Evolutionary conservation across 2,329 filamentous ascomycete genomes (phyloP).

Genomic region (Acrodontium crateriforme): DNA sequence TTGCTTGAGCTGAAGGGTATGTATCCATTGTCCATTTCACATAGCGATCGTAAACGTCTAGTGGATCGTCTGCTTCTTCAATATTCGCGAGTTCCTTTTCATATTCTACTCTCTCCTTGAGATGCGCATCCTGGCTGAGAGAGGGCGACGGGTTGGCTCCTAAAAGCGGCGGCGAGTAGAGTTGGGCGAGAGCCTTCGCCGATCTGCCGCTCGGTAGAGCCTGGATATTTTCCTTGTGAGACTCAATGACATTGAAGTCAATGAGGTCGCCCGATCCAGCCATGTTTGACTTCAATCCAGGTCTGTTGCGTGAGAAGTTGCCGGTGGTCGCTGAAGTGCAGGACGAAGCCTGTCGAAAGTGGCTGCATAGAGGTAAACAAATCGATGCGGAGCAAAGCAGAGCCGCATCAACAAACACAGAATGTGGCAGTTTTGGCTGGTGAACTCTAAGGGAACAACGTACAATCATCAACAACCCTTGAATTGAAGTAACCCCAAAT

Average conservation of each 20-base stretch:
- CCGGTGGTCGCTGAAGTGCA: too few relatives aligned
- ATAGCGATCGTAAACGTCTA: constrained; percentile 92
- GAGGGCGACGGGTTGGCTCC: constrained; percentile 36
- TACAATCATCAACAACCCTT: too few relatives aligned
- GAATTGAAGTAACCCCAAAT: too few relatives aligned
- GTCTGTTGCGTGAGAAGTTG: too few relatives aligned
- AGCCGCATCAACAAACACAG: too few relatives aligned
- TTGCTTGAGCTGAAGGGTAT: constrained; percentile 87
- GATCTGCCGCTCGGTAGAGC: constrained; percentile 78
- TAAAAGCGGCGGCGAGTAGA: constrained; percentile 47
- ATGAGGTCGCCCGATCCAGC: constrained; percentile 33
- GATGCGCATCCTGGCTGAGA: constrained; percentile 63
- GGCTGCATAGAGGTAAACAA: too few relatives aligned
- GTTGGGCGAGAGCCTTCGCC: constrained; percentile 71
- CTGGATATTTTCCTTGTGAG: constrained; percentile 96
- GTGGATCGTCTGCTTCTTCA: constrained; percentile 80
- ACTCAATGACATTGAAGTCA: constrained; percentile 83
- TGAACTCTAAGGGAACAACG: too few relatives aligned
- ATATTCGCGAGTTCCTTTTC: constrained; percentile 69
- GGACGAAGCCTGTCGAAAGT: too few relatives aligned
- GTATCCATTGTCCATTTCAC: constrained; percentile 93
- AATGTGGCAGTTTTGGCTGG: too few relatives aligned
- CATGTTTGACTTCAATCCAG: too few relatives aligned
- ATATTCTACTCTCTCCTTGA: constrained; percentile 67
- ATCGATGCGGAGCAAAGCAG: too few relatives aligned